Conservation (phyloP, 495 filamentous ascomycete species). For the Podospora appendiculata region DNA sequence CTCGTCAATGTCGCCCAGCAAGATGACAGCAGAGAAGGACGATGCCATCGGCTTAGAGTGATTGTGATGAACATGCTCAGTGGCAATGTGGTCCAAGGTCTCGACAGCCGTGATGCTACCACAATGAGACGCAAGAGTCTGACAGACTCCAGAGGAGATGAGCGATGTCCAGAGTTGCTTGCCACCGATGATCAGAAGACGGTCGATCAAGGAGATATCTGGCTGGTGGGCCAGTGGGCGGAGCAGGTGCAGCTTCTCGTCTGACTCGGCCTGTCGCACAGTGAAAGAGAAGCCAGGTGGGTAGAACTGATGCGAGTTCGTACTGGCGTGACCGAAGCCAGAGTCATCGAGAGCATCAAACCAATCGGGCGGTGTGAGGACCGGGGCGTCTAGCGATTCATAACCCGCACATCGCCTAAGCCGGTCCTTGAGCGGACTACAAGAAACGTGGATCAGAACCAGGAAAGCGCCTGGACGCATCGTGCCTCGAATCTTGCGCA, state of each 20-base stretch:
- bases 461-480: conserved; percentile 37
- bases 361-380: conserved; percentile 23
- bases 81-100: conserved; percentile 13
- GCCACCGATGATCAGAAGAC: conserved; percentile 29
- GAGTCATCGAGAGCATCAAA: conserved; percentile 24
- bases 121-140: conserved; percentile 13
- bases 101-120: conserved; percentile 7
- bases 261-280: conserved; percentile 25
- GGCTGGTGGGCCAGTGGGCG: not conserved
- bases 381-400: not conserved
- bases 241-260: conserved; percentile 8
- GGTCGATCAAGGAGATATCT: conserved; percentile 2
- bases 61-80: not conserved
- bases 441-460: conserved; percentile 22
- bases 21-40: conserved; percentile 21
- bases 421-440: conserved; percentile 10
- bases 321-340: conserved; percentile 20
- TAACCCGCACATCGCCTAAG: conserved; percentile 9
- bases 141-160: conserved; percentile 10
- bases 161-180: conserved; percentile 3
- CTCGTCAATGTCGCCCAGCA: conserved; percentile 31
- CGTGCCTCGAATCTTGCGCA: conserved; percentile 18
- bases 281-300: conserved; percentile 23
- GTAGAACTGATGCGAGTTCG: conserved; percentile 21
- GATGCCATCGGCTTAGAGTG: not conserved